Evolutionary conservation across 2,329 filamentous ascomycete species (phyloP).

Genomic region (Stachybotrys echinatus): DNA sequence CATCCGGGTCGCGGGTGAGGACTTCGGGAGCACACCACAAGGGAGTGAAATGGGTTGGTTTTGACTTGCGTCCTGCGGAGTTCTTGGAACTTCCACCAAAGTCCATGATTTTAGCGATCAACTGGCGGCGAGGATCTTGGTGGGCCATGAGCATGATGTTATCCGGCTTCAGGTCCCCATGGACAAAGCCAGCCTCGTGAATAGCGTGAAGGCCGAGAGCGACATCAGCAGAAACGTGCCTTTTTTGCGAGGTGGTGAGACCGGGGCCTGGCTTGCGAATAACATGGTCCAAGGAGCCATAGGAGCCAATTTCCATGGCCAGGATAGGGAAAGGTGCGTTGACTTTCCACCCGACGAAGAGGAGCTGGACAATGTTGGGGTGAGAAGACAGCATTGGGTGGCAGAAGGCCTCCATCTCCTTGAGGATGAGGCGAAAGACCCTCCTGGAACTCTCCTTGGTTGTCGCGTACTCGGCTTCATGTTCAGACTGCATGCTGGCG

Average conservation of each 20-base stretch:
- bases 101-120: background rate
- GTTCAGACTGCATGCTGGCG: background rate
- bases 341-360: background rate
- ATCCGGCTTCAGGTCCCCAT: too few relatives aligned
- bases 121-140: background rate
- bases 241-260: background rate
- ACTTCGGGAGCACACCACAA: background rate
- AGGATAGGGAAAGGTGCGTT: background rate
- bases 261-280: background rate
- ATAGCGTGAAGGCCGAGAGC: background rate
- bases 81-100: background rate
- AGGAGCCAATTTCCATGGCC: background rate
- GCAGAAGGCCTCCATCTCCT: background rate
- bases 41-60: background rate
- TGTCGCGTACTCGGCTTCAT: background rate
- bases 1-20: background rate
- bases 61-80: background rate
- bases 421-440: background rate
- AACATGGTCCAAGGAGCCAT: background rate
- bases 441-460: background rate
- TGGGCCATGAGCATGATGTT: background rate
- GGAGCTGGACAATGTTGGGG: background rate
- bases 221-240: background rate
- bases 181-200: too few relatives aligned
- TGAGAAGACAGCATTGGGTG: background rate